Conservation (phyloP, 176 grass and related monocot species). For the Musa itinerans region DNA sequence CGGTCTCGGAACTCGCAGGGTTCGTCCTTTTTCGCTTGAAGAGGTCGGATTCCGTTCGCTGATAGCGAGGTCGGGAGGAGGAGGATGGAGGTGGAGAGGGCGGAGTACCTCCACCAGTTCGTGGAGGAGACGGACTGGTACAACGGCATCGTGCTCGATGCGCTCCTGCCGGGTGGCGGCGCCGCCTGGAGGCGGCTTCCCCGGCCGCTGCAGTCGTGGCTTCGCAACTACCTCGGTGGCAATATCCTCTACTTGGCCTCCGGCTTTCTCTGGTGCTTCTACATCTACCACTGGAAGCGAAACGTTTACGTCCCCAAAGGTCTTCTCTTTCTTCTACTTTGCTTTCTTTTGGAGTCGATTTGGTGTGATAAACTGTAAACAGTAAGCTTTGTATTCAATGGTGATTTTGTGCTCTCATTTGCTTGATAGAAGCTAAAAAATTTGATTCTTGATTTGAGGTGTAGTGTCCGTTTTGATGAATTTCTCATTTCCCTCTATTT, state of each 20-base stretch:
- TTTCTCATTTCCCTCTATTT: too few species aligned
- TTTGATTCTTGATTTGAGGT: too few species aligned
- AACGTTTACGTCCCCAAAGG: slow-evolving; percentile 84
- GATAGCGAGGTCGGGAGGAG: too few species aligned
- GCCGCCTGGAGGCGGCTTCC: slow-evolving; percentile 52
- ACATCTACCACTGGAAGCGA: slow-evolving; percentile 88
- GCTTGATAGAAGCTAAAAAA: too few species aligned
- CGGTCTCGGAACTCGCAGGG: too few species aligned
- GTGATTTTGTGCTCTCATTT: too few species aligned
- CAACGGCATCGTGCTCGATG: slow-evolving; percentile 63
- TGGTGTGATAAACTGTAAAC: too few species aligned
- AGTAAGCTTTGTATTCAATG: too few species aligned
- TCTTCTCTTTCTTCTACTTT: slow-evolving; percentile 1
- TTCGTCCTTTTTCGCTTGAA: too few species aligned
- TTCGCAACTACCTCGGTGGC: slow-evolving; percentile 66
- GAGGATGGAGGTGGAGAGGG: background rate
- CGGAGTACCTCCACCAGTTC: slow-evolving; percentile 42
- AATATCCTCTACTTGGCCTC: slow-evolving; percentile 52
- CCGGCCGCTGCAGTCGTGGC: slow-evolving; percentile 61
- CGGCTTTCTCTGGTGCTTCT: slow-evolving; percentile 83
- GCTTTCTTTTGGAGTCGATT: too few species aligned
- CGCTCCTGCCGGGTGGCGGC: slow-evolving; percentile 27
- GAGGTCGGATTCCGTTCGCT: too few species aligned
- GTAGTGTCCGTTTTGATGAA: too few species aligned
- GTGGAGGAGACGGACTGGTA: slow-evolving; percentile 62